A percentile compares a stretch with the other conserved stretches of the same genome.
Conservation (phyloP, 305 asterid species). For the Fraxinus floribunda region DNA sequence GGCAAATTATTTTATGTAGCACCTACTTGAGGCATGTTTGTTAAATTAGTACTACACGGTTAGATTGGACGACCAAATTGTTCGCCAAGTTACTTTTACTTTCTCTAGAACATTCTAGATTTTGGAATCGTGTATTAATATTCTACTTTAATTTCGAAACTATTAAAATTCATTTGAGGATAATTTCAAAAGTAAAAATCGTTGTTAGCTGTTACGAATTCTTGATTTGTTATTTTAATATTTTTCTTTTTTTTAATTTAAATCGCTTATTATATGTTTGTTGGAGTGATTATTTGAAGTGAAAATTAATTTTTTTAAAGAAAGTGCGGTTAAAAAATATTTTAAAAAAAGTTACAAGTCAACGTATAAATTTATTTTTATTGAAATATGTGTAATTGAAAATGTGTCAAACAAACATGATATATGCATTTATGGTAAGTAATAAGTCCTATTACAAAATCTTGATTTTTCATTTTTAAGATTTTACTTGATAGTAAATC, state of each 20-base stretch:
- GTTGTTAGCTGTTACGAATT: neutral
- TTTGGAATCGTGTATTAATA: neutral
- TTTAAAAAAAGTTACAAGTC: neutral
- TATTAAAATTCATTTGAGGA: neutral
- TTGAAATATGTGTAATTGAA: too few relatives aligned
- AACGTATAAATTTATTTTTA: too few relatives aligned
- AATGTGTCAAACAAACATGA: neutral
- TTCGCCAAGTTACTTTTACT: neutral
- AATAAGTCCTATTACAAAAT: neutral
- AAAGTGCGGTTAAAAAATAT: neutral
- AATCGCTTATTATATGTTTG: neutral
- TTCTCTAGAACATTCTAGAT: neutral
- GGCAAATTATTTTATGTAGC: neutral
- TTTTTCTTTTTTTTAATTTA: neutral
- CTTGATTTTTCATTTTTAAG: neutral
- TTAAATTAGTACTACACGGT: neutral
- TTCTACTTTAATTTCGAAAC: neutral
- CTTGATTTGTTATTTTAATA: neutral
- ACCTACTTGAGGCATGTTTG: neutral
- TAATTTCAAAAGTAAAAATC: neutral
- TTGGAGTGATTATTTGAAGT: neutral
- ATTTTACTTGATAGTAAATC: neutral
- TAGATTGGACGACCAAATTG: neutral
- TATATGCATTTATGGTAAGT: neutral
- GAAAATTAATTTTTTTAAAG: too few relatives aligned